Evolutionary conservation across 1,284 basidiomycete species (phyloP), one percentile per base, ranked within the genome.

Genomic region (Sphagnurus paluster): DNA sequence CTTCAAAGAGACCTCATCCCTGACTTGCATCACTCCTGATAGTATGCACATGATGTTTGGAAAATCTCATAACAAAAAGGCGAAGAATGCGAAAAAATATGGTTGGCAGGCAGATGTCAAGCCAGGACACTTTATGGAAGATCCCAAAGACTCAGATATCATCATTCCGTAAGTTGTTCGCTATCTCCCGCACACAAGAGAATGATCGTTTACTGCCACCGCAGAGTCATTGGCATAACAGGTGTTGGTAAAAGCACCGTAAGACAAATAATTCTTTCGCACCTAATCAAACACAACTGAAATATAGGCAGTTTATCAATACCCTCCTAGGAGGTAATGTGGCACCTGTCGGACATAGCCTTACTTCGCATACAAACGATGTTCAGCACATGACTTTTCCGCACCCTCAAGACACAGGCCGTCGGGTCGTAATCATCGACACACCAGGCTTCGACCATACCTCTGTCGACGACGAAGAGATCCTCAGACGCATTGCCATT

Each of bases 391-490:
- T 57, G 17, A 28, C 29, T 19, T 45, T 43, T 41, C 40, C 39
- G 28, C 44, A 49, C 37, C 54, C 39, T 19, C 17, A 11, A 30
- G 38, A 39, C 30, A 39, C 21, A 13, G 39, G 32, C 5, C 44
- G 38, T 14, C 52, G 53, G 21, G 29, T 59, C 6, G 41, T 60
- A 21, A 40, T 60, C 13, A 48, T 62, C 29, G 59, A 60, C 24
- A 59, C 59, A 9, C 60, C 59, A 3, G 59, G 60, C 13, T 62
- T 60, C 35, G 56, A 59, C 24, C 51, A 60, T 24, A 59, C 52
- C 6, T 44, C 48, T 28, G 40, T 44, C 19, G 44, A 54, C 28
- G 60, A 60, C 26, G 35, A 39, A 16, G 51, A 58, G 24, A 56
- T 56, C 7, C 25, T 58, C 34, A 56, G 52, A 20, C 46, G 44